These are phyloP conservation scores for Solanum corneliomulleri DNA, from an alignment of 257 asterid species.

Conservation along the genomic window DNA sequence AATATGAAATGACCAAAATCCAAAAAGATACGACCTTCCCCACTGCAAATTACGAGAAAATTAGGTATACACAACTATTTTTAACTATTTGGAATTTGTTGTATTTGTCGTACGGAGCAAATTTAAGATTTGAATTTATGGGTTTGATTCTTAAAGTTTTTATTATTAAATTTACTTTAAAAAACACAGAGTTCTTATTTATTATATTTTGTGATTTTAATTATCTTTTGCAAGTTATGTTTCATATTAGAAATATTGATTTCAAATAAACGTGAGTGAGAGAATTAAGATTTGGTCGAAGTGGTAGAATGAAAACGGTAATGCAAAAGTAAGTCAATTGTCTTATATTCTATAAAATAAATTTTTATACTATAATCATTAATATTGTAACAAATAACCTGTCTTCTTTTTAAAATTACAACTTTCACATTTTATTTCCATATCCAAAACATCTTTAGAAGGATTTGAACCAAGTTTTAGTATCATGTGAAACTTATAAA, in stretches of 20 bases:
- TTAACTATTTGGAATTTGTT: not conserved
- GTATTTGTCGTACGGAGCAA: accelerated
- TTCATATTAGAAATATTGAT: too few relatives aligned
- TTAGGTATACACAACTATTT: not conserved
- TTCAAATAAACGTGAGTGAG: too few relatives aligned
- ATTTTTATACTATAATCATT: not conserved
- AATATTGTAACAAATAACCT: not conserved
- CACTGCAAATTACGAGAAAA: not conserved
- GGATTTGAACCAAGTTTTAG: not conserved
- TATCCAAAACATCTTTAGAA: not conserved
- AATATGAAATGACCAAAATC: not conserved
- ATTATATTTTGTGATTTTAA: too few relatives aligned
- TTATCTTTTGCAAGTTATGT: too few relatives aligned
- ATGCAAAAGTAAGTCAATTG: not conserved
- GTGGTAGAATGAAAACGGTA: too few relatives aligned
- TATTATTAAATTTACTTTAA: too few relatives aligned
- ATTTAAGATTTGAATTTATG: not conserved
- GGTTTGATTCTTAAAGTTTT: too few relatives aligned
- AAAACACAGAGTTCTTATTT: not conserved
- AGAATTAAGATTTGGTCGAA: not conserved
- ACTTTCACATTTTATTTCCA: not conserved
- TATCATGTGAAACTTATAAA: not conserved
- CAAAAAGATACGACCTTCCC: not conserved
- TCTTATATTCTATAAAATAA: not conserved
- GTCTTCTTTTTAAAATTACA: not conserved